Evolutionary conservation across 495 filamentous ascomycete genomes (phyloP), one percentile per base, ranked within the genome.

Genomic region (Massariosphaeria phaeospora): DNA sequence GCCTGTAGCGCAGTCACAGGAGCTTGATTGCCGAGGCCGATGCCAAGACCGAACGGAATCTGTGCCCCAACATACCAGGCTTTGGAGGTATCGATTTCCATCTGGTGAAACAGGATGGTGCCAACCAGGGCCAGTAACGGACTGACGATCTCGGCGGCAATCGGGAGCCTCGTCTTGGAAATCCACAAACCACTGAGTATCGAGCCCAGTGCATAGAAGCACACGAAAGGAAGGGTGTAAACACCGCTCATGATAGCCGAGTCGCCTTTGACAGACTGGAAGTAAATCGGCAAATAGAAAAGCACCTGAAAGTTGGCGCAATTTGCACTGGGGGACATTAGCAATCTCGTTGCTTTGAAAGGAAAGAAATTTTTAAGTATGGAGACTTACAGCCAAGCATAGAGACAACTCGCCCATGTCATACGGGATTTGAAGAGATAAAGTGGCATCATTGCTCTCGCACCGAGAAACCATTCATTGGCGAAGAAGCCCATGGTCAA

Each of bases 221-320:
- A 47, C 30, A 62, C 12, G 41, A 63, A 51, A 15, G 65, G 64
- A 21, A 67, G 49, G n/a, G 27, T 65, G 10, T 39, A 3, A 25
- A 50, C 29, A 4, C 52, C 52, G 23, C 23, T n/a, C 7, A 2
- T 20, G 7, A 35, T 36, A 2, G 42, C 25, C 7, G 43, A 29
- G 6, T 29, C 17, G 2, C 54, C 46, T 15, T 42, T 38, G 21
- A 57, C 44, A 1, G 47, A 30, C 34, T 57, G 54, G 33, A 57
- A 57, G 26, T 51, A 57, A 18, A 57, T 44, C 6, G 47, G 54
- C 15, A 57, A 25, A 34, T 57, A 42, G 23, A 33, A 53, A 3
- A 35, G 33, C 23, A 43, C 25, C 8, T n/a, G 21, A 35, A 25
- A 52, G 38, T 5, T 1, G 20, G 34, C 25, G 4, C 12, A 2